Conservation (phyloP, 2,329 filamentous ascomycete species). For the Pseudodiploospora longispora region DNA sequence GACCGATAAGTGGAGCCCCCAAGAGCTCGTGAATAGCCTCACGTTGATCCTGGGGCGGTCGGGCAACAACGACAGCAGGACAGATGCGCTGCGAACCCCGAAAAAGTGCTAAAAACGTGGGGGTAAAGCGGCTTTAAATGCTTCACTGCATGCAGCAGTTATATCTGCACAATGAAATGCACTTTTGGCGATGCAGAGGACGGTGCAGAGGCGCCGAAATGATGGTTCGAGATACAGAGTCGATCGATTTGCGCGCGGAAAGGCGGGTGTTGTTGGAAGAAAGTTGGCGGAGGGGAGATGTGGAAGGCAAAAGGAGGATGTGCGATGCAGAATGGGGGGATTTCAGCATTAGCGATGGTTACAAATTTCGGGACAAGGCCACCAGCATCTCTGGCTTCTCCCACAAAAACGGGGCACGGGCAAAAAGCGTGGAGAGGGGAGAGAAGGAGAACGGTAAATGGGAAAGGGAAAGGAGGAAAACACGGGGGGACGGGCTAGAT, state of each 20-base stretch:
- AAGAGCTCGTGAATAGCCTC: conserved; percentile 32
- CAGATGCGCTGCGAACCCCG: conserved; percentile 5
- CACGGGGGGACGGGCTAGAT: not conserved
- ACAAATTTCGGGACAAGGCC: conserved; percentile 8
- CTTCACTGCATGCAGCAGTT: conserved; percentile 20
- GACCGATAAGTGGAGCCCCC: conserved; percentile 8
- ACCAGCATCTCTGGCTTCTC: conserved; percentile 8
- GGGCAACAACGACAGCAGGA: conserved; percentile 13
- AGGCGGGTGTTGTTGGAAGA: conserved; percentile 21
- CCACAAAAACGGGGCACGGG: conserved; percentile 9
- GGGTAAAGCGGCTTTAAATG: conserved; percentile 13
- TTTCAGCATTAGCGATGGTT: conserved; percentile 18
- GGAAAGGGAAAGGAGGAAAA: not conserved
- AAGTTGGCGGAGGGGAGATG: conserved; percentile 22
- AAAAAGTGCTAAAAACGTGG: conserved; percentile 17
- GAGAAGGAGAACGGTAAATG: not conserved
- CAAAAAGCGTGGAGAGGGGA: conserved; percentile 4
- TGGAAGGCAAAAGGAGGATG: conserved; percentile 15
- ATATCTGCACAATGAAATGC: conserved; percentile 25
- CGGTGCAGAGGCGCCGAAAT: conserved; percentile 26
- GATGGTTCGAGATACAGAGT: conserved; percentile 29
- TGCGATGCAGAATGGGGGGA: conserved; percentile 12
- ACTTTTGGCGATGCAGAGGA: conserved; percentile 28
- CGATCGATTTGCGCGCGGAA: conserved; percentile 17
- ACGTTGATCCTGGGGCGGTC: conserved; percentile 17